Conservation (phyloP, 2,329 filamentous ascomycete species). For the Chaetomium olivaceum region DNA sequence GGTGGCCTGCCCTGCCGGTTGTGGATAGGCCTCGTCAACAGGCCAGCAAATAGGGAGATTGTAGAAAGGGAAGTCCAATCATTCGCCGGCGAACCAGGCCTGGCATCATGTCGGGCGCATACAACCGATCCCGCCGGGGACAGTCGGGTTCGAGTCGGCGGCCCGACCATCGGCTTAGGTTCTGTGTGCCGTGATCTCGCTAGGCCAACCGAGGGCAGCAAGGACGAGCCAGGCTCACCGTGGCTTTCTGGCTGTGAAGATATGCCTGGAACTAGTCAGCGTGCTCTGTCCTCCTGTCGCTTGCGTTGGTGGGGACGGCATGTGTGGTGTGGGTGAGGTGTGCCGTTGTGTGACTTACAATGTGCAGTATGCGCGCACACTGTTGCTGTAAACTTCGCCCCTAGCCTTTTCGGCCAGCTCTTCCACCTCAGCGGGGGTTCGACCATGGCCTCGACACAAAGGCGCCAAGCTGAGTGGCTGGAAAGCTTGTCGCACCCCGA, state of each 20-base stretch:
- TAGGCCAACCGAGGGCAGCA: slow-evolving; percentile 9
- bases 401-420: slow-evolving; percentile 64
- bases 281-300: neutral
- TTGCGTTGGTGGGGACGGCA: neutral
- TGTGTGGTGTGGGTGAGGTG: neutral
- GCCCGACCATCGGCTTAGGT: slow-evolving; percentile 1
- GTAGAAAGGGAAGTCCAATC: slow-evolving; percentile 14
- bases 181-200: slow-evolving; percentile 7
- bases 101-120: neutral
- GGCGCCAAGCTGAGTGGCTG: slow-evolving; percentile 73
- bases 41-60: slow-evolving; percentile 14
- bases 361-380: slow-evolving; percentile 71
- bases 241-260: slow-evolving; percentile 40
- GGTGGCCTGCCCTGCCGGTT: slow-evolving; percentile 13
- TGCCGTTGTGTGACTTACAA: slow-evolving; percentile 59
- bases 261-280: slow-evolving; percentile 34
- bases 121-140: neutral
- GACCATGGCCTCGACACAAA: slow-evolving; percentile 65
- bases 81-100: slow-evolving; percentile 5
- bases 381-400: slow-evolving; percentile 67
- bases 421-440: slow-evolving; percentile 62
- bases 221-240: slow-evolving; percentile 27
- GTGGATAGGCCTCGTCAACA: slow-evolving; percentile 11
- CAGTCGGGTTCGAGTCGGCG: neutral
- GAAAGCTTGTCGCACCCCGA: slow-evolving; percentile 71